Conservation (phyloP, 2,329 filamentous ascomycete genomes). For the Pyrenochaeta sp. region DNA sequence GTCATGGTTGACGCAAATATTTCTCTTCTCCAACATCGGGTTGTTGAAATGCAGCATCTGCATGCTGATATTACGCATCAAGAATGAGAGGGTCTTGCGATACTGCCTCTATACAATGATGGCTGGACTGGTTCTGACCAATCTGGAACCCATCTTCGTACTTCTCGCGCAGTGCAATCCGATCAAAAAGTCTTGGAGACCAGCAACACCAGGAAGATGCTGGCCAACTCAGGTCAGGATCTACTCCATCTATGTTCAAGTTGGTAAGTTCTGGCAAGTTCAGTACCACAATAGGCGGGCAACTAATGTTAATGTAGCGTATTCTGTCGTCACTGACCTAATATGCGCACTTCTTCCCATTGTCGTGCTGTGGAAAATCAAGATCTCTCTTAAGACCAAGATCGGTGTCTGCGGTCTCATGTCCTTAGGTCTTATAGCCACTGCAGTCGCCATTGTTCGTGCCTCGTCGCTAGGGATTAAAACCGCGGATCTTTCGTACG, state of each 20-base stretch:
- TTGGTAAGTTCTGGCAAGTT: constrained; percentile 21
- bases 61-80: constrained; percentile 54
- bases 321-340: constrained; percentile 34
- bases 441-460: constrained; percentile 26
- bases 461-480: constrained; percentile 31
- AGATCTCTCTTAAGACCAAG: constrained; percentile 28
- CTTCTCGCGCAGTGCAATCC: constrained; percentile 36
- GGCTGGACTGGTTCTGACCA: constrained; percentile 27
- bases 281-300: neutral
- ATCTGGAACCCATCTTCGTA: constrained; percentile 26
- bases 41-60: constrained; percentile 56
- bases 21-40: constrained; percentile 53
- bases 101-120: constrained; percentile 41
- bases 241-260: constrained; percentile 38
- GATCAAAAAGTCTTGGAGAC: constrained; percentile 32
- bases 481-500: constrained; percentile 31
- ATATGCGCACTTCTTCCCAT: constrained; percentile 35
- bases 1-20: constrained; percentile 53
- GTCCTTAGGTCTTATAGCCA: constrained; percentile 31
- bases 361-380: constrained; percentile 31
- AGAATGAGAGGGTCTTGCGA: constrained; percentile 44
- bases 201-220: constrained; percentile 21
- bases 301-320: constrained; percentile 17
- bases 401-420: constrained; percentile 35
- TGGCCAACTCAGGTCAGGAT: constrained; percentile 35